Evolutionary conservation across 805 yeast genomes (phyloP).

Genomic region (Sungouiozyma intestinalis): DNA sequence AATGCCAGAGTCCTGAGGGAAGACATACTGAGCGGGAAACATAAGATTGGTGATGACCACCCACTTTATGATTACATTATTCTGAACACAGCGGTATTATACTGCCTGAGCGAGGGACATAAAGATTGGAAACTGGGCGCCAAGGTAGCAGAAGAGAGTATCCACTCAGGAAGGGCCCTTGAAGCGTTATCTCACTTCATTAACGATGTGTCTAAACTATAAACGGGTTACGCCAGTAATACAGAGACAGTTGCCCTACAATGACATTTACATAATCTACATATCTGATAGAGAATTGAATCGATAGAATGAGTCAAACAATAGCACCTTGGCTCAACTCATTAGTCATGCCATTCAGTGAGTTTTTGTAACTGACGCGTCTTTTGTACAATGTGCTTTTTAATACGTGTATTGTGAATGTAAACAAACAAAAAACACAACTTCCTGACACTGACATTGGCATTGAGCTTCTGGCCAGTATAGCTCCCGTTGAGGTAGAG

Average conservation of each 20-base stretch:
- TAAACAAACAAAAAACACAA: not conserved
- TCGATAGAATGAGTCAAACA: not conserved
- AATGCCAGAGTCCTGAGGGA: slow-evolving; percentile 51
- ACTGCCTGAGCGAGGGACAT: slow-evolving; percentile 64
- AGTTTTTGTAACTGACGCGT: not conserved
- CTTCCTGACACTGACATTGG: not conserved
- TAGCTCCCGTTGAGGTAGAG: too few relatives aligned
- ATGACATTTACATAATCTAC: not conserved
- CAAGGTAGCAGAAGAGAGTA: slow-evolving; percentile 55
- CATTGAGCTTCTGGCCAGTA: not conserved
- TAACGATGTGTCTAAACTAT: slow-evolving; percentile 3
- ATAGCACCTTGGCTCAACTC: too few relatives aligned
- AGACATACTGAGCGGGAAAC: slow-evolving; percentile 34
- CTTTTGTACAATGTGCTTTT: too few relatives aligned
- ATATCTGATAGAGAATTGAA: not conserved
- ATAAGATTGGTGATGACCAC: slow-evolving; percentile 36
- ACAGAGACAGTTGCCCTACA: not conserved
- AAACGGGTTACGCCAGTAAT: not conserved
- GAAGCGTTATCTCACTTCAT: slow-evolving; percentile 45
- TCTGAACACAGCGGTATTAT: slow-evolving; percentile 79
- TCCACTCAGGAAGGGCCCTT: slow-evolving; percentile 57
- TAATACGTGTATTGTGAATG: not conserved
- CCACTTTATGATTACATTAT: slow-evolving; percentile 85
- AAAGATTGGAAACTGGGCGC: slow-evolving; percentile 71
- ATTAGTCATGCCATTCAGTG: too few relatives aligned